Percentiles rank a stretch among this genome's conserved stretches.
These are phyloP conservation scores for Gaertneriomyces sp. DNA, from an alignment of 192 early-diverging fungal species.

Conservation along the genomic window DNA sequence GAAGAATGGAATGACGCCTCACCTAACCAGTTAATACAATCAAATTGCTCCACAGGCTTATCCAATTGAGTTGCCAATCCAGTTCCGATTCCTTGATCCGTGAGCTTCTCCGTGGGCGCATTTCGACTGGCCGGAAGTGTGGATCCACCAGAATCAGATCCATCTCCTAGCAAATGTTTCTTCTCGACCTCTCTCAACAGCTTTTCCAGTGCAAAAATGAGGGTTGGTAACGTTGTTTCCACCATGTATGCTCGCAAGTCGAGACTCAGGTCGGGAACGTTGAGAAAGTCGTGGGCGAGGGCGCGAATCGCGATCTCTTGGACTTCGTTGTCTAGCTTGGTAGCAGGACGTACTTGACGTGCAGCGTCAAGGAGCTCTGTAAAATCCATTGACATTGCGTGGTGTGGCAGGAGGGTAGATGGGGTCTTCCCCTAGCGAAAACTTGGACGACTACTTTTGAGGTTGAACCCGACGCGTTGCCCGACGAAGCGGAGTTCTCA, in stretches of 20 bases:
- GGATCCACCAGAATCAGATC: not conserved
- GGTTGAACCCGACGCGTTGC: no score
- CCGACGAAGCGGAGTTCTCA: no score
- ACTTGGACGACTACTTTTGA: no score
- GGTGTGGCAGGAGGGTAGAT: no score
- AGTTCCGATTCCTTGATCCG: not conserved
- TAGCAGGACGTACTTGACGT: slow-evolving; percentile 3
- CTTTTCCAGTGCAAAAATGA: slow-evolving; percentile 45
- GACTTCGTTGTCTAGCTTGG: slow-evolving; percentile 19
- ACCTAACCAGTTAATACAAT: slow-evolving; percentile 59
- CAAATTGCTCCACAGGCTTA: slow-evolving; percentile 39
- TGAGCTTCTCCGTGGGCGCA: not conserved
- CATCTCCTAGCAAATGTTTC: not conserved
- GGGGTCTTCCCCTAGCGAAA: no score
- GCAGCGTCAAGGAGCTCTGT: not conserved
- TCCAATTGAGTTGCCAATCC: slow-evolving; percentile 9
- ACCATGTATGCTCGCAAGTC: slow-evolving; percentile 48
- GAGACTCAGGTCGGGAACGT: slow-evolving; percentile 39
- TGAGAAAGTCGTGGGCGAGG: slow-evolving; percentile 40
- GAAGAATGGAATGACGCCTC: slow-evolving; percentile 15
- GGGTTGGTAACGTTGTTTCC: slow-evolving; percentile 46
- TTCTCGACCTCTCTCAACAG: slow-evolving; percentile 27
- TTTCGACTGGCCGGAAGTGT: not conserved
- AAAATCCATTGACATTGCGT: not conserved
- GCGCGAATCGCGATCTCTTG: slow-evolving; percentile 34